Conservation (phyloP, 2,329 filamentous ascomycete genomes). For the Drechslerella coelobrocha region DNA sequence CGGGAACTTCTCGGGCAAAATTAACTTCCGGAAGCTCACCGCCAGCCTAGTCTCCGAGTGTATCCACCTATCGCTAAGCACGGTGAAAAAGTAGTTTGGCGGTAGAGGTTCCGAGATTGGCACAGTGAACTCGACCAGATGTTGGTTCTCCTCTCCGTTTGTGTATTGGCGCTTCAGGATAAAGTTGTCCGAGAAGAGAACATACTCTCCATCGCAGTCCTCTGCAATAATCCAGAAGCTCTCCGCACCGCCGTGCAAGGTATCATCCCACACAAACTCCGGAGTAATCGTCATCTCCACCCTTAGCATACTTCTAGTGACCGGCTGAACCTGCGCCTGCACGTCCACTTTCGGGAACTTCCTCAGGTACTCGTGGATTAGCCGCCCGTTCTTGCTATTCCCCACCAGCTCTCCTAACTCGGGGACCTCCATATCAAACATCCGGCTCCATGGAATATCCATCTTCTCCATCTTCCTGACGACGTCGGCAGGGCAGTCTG, state of each 20-base stretch:
- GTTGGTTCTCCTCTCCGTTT: slow-evolving; percentile 83
- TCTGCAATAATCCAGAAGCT: slow-evolving; percentile 98
- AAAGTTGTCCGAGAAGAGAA: slow-evolving; percentile 93
- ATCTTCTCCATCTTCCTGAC: slow-evolving; percentile 92
- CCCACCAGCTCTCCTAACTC: slow-evolving; percentile 54
- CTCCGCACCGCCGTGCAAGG: slow-evolving; percentile 84
- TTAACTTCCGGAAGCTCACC: slow-evolving; percentile 92
- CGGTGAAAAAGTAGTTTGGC: slow-evolving; percentile 96
- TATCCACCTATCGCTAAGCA: slow-evolving; percentile 97
- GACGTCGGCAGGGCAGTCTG: slow-evolving; percentile 77
- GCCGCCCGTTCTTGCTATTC: slow-evolving; percentile 73
- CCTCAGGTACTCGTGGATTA: slow-evolving; percentile 82
- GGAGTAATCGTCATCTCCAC: slow-evolving; percentile 90
- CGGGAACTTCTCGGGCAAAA: slow-evolving; percentile 93
- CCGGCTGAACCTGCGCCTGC: slow-evolving; percentile 89
- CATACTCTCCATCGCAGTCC: slow-evolving; percentile 95
- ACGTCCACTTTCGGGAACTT: slow-evolving; percentile 94
- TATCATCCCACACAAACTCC: slow-evolving; percentile 94
- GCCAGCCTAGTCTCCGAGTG: slow-evolving; percentile 92
- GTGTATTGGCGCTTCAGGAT: slow-evolving; percentile 89
- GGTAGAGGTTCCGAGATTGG: slow-evolving; percentile 97
- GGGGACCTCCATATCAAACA: slow-evolving; percentile 94
- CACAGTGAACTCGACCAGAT: slow-evolving; percentile 93
- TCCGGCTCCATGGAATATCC: slow-evolving; percentile 89
- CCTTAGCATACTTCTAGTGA: slow-evolving; percentile 90